Evolutionary conservation across 805 yeast genomes (phyloP).

Genomic region (Wickerhamiella slavikovae): DNA sequence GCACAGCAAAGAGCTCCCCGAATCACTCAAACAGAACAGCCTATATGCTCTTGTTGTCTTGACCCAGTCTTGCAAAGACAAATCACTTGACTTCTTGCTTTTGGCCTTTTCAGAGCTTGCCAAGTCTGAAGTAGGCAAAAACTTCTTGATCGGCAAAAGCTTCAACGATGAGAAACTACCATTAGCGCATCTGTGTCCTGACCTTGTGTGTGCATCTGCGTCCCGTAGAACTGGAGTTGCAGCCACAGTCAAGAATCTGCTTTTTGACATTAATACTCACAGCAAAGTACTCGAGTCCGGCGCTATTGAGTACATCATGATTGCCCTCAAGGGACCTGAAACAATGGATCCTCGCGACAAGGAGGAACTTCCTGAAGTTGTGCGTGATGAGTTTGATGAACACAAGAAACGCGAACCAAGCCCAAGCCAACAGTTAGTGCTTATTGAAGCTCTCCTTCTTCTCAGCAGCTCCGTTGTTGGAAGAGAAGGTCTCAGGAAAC

Average conservation of each 20-base stretch:
- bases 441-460: constrained; percentile 60
- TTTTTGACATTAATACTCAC: constrained; percentile 64
- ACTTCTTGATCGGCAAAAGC: constrained; percentile 54
- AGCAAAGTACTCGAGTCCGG: constrained; percentile 39
- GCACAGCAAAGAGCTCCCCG: constrained; percentile 46
- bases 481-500: constrained; percentile 60
- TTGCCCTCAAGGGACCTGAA: constrained; percentile 60
- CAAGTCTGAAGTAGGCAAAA: constrained; percentile 35
- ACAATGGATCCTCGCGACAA: constrained; percentile 68
- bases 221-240: constrained; percentile 84
- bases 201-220: constrained; percentile 58
- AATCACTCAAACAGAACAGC: constrained; percentile 20
- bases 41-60: constrained; percentile 35
- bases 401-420: constrained; percentile 64
- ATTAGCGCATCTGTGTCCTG: constrained; percentile 57
- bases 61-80: constrained; percentile 74
- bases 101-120: constrained; percentile 83
- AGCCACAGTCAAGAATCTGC: constrained; percentile 72
- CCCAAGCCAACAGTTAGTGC: constrained; percentile 37
- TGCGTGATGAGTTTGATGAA: constrained; percentile 47
- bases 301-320: constrained; percentile 56
- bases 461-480: constrained; percentile 55
- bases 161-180: constrained; percentile 69
- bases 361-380: constrained; percentile 71
- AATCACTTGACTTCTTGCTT: constrained; percentile 65